phyloP scores from a whole-genome alignment of 495 filamentous ascomycete genomes.

The Margaritispora aquatica region DNA sequence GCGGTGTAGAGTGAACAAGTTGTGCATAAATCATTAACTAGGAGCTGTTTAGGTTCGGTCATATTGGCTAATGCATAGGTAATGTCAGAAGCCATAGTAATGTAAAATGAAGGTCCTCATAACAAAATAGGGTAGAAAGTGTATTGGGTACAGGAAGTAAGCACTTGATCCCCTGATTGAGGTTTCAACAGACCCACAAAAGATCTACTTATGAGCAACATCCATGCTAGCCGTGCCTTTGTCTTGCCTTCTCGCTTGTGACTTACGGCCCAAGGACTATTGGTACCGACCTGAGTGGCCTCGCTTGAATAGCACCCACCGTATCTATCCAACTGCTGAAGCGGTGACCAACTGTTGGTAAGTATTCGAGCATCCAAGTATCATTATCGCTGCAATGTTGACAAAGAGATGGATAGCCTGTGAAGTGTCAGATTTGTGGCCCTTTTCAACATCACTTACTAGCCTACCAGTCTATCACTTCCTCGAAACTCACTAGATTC shows the following conservation, averaged over 20 bases:
- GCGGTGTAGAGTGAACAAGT: not conserved
- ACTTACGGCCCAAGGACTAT: constrained; percentile 5
- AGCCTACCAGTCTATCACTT: not conserved
- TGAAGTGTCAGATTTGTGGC: not conserved
- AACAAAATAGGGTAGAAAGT: constrained; percentile 8
- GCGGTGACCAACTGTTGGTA: constrained; percentile 10
- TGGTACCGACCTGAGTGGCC: constrained; percentile 11
- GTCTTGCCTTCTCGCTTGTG: constrained; percentile 5
- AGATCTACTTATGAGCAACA: constrained; percentile 5
- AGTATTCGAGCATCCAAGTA: constrained; percentile 10
- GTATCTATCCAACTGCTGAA: constrained; percentile 1
- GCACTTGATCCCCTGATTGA: not conserved
- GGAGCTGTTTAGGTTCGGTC: not conserved
- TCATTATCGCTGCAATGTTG: constrained; percentile 11
- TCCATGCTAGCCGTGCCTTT: constrained; percentile 1
- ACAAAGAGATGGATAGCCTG: constrained; percentile 8
- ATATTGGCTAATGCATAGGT: not conserved
- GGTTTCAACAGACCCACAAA: constrained; percentile 1
- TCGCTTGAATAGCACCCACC: constrained; percentile 4
- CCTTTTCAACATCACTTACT: no score
- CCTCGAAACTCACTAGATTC: constrained; percentile 1
- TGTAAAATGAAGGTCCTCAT: constrained; percentile 6
- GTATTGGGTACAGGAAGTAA: not conserved
- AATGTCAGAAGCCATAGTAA: not conserved
- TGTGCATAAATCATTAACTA: no score